Conservation (phyloP, 257 asterid genomes). For the Nicotiana undulata region DNA sequence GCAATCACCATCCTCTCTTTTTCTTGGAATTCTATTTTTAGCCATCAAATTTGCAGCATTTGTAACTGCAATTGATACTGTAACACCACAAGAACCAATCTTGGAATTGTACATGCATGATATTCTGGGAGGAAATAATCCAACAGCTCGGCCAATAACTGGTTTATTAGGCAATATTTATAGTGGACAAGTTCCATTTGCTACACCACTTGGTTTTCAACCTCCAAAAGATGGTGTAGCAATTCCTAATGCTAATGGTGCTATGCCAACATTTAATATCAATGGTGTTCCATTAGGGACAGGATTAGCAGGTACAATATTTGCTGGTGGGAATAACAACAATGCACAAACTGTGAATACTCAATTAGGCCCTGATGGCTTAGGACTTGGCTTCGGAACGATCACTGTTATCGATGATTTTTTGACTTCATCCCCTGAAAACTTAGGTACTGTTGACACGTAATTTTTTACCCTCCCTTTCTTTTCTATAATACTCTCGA, state of each 20-base stretch:
- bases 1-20: conserved; percentile 9
- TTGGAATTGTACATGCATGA: conserved; percentile 85
- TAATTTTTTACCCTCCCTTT: not conserved
- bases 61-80: conserved; percentile 23
- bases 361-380: conserved; percentile 37
- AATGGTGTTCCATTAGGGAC: conserved; percentile 79
- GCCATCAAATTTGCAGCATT: conserved; percentile 12
- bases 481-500: not conserved
- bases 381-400: conserved; percentile 48
- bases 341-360: conserved; percentile 8
- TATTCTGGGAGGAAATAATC: conserved; percentile 82
- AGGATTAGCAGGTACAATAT: conserved; percentile 58
- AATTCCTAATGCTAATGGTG: conserved; percentile 82
- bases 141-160: conserved; percentile 78
- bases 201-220: conserved; percentile 67
- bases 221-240: conserved; percentile 54
- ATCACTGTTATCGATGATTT: conserved; percentile 46
- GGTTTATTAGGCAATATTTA: conserved; percentile 78
- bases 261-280: conserved; percentile 52
- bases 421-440: conserved; percentile 34
- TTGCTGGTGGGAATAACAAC: conserved; percentile 30
- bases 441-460: conserved; percentile 10
- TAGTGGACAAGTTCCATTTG: conserved; percentile 92
- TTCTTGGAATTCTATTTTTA: conserved; percentile 27
- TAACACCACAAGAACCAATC: conserved; percentile 21